Percentiles rank a stretch among this genome's conserved stretches.
Conservation (phyloP, 495 filamentous ascomycete species). For the Lophium mytilinum region DNA sequence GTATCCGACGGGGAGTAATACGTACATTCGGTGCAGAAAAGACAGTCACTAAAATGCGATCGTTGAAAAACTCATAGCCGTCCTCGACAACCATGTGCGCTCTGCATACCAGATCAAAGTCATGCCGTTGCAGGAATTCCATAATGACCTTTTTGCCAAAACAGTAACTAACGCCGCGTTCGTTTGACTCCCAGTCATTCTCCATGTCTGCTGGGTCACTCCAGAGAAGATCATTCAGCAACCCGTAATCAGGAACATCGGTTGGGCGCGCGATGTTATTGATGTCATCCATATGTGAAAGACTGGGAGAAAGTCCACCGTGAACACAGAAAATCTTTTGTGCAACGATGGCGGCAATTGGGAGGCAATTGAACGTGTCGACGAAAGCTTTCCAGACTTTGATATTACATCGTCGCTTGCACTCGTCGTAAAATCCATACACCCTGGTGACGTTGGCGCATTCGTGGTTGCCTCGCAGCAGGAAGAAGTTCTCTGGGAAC, state of each 20-base stretch:
- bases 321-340: constrained; percentile 99
- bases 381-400: constrained; percentile 99
- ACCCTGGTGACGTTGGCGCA: constrained; percentile 98
- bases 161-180: constrained; percentile 95
- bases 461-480: constrained; percentile 94
- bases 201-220: constrained; percentile 98
- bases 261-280: constrained; percentile 91
- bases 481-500: constrained; percentile 97
- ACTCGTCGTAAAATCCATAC: constrained; percentile 99
- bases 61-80: constrained; percentile 98
- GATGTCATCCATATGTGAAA: constrained; percentile 97
- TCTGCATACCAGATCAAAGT: constrained; percentile 94
- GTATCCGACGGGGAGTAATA: constrained; percentile 27
- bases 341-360: constrained; percentile 92
- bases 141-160: constrained; percentile 98
- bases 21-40: constrained; percentile 96
- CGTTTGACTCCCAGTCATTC: constrained; percentile 94
- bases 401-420: constrained; percentile 93
- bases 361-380: constrained; percentile 94
- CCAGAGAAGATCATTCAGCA: constrained; percentile 96
- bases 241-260: constrained; percentile 93
- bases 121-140: constrained; percentile 87
- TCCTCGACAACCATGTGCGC: constrained; percentile 99
- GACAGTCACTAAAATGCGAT: constrained; percentile 90
- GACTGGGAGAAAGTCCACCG: constrained; percentile 83